phyloP scores from a whole-genome alignment of 2,329 filamentous ascomycete species.

The Epichloe glyceriae region DNA sequence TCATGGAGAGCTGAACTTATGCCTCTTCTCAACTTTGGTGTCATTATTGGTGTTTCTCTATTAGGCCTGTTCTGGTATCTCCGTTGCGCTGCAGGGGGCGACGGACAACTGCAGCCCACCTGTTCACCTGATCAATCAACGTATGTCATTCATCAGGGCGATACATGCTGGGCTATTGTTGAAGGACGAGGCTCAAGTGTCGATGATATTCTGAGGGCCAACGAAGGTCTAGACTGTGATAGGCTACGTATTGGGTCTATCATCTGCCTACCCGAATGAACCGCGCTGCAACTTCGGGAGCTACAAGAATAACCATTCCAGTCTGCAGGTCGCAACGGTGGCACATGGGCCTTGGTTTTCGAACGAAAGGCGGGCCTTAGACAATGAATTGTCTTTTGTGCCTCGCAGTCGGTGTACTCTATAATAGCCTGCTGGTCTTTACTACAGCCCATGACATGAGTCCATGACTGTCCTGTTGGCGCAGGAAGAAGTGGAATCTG shows the following conservation, averaged over 20 bases:
- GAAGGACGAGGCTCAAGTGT: slow-evolving; percentile 28
- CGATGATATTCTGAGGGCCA: slow-evolving; percentile 31
- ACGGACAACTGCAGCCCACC: slow-evolving; percentile 4
- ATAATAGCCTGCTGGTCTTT: no score
- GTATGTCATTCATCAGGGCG: slow-evolving; percentile 30
- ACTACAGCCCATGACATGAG: no score
- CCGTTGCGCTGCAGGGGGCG: slow-evolving; percentile 15
- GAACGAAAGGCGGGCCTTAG: no score
- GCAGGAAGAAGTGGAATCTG: no score
- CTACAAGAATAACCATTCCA: background rate
- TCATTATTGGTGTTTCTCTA: slow-evolving; percentile 38
- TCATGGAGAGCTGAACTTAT: slow-evolving; percentile 40
- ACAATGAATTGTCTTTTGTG: no score
- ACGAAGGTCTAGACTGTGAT: slow-evolving; percentile 35
- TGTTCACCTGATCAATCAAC: slow-evolving; percentile 19
- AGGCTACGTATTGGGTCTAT: slow-evolving; percentile 26
- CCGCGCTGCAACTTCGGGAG: background rate
- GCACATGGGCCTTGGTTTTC: background rate
- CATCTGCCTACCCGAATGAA: slow-evolving; percentile 30
- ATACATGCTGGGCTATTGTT: slow-evolving; percentile 42
- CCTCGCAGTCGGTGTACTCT: no score
- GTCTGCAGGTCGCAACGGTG: background rate
- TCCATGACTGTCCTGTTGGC: no score
- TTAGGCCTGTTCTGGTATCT: slow-evolving; percentile 38
- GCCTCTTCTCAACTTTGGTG: slow-evolving; percentile 45